Conservation (phyloP, 2,329 filamentous ascomycete species). For the Fusarium torulosum region DNA sequence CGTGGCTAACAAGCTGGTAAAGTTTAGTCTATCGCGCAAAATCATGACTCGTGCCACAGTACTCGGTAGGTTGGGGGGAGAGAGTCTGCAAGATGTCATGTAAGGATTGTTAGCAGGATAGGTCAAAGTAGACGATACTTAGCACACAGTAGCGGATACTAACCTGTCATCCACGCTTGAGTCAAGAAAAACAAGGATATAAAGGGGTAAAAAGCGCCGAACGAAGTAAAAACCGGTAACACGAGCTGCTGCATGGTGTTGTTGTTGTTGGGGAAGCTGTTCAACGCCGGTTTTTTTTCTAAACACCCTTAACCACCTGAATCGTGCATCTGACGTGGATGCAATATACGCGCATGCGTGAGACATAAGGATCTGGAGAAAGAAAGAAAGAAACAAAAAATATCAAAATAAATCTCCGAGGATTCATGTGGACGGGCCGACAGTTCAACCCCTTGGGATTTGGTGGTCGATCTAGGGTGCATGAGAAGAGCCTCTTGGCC, state of each 20-base stretch:
- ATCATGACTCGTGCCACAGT: constrained; percentile 21
- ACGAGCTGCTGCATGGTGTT: constrained; percentile 27
- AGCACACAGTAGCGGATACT: neutral
- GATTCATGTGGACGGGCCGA: constrained; percentile 32
- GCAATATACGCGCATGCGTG: constrained; percentile 9
- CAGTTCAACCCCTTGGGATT: constrained; percentile 37
- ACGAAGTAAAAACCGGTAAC: constrained; percentile 16
- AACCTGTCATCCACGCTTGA: constrained; percentile 21
- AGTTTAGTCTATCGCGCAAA: constrained; percentile 6
- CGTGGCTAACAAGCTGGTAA: constrained; percentile 47
- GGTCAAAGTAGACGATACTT: constrained; percentile 35
- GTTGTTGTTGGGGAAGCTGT: constrained; percentile 25
- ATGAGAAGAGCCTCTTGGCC: constrained; percentile 15
- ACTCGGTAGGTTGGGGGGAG: constrained; percentile 9
- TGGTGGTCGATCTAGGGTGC: constrained; percentile 29
- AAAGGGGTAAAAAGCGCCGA: constrained; percentile 22
- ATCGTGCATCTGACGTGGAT: constrained; percentile 36
- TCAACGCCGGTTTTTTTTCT: constrained; percentile 15
- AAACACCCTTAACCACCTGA: constrained; percentile 29
- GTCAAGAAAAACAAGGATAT: constrained; percentile 27
- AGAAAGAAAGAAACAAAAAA: neutral
- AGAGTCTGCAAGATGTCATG: constrained; percentile 8
- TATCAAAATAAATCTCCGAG: constrained; percentile 15
- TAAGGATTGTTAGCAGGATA: constrained; percentile 1
- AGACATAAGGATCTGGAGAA: neutral